Base-by-base conservation (phyloP, 1,284 basidiomycete species). In the Sporisorium reilianum region DNA sequence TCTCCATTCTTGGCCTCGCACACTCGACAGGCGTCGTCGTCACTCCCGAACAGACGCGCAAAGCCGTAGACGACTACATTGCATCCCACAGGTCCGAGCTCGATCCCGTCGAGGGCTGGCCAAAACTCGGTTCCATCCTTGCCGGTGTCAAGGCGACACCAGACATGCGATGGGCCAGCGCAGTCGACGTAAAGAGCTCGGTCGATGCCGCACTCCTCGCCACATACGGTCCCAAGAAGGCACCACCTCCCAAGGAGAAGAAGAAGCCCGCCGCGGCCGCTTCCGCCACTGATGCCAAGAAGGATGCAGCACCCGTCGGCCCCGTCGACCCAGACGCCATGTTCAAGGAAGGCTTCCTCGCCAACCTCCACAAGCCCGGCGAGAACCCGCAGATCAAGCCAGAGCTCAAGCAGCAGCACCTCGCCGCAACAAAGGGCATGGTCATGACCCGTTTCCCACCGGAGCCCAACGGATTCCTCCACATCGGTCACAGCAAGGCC, bases 371-470 rank as follows among this genome's bases (percentile, higher is more conserved):
- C 85, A 94, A 92, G 82, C 93, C 94, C 10, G 97, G 97, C 54
- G 95, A 89, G 81, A 99, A 98, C 86, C 91, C 93, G 36, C 97
- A 99, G 86, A 89, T 92, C 57, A 89, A 91, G 69, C 89, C 91
- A 8, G 87, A 89, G 64, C 89, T 97, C 64, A 91, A 91, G 60
- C 90, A 94, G 67, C 87, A 90, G 75, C 97, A 99, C 84, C 87
- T 99, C 48, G 88, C 89, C 18, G 89, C 89, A 18, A 98, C 97
- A 0, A 89, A 90, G 26, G 94, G 94, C 14, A 87, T 89, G 65
- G 95, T 99, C 6, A 92, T 92, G 87, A 99, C 97, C 8, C 94
- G 97, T 40, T 99, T 99, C 87, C 97, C 97, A 23, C 97, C 97
- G 4, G 97, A 99, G 87, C 97, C 97, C 18, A 99, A 99, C 84